These are phyloP conservation scores for Coemansia sp. DNA, from an alignment of 192 early-diverging fungal genomes.

Conservation along the genomic window DNA sequence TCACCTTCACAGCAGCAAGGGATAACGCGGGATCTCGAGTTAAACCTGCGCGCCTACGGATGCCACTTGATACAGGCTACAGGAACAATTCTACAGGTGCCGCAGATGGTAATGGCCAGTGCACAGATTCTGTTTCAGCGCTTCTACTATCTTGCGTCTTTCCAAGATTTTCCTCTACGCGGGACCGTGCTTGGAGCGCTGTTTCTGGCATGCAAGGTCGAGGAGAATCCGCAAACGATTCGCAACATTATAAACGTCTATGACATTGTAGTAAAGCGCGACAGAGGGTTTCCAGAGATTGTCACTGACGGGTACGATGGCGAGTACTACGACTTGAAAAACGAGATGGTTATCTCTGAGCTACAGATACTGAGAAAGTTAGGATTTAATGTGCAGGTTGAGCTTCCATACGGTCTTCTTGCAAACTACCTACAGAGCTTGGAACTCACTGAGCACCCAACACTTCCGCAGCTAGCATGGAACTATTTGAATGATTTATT, in stretches of 20 bases:
- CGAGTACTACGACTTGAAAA: slow-evolving; percentile 74
- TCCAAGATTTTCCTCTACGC: slow-evolving; percentile 66
- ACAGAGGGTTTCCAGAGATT: slow-evolving; percentile 49
- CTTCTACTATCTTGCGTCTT: slow-evolving; percentile 80
- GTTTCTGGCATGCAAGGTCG: slow-evolving; percentile 76
- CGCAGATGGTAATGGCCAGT: slow-evolving; percentile 93
- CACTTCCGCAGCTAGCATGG: slow-evolving; percentile 85
- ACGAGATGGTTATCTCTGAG: slow-evolving; percentile 77
- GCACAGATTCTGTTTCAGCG: slow-evolving; percentile 92
- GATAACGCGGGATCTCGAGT: slow-evolving; percentile 64
- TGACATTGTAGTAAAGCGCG: slow-evolving; percentile 65
- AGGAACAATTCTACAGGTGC: slow-evolving; percentile 75
- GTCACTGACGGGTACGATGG: slow-evolving; percentile 61
- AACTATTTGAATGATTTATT: slow-evolving; percentile 92
- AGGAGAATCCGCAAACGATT: slow-evolving; percentile 77
- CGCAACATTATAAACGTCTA: slow-evolving; percentile 80
- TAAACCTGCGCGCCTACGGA: slow-evolving; percentile 69
- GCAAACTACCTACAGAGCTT: slow-evolving; percentile 88
- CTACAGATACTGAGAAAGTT: slow-evolving; percentile 84
- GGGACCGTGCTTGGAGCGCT: slow-evolving; percentile 70
- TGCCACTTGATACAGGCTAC: slow-evolving; percentile 81
- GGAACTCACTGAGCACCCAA: slow-evolving; percentile 68
- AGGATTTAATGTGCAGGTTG: slow-evolving; percentile 94
- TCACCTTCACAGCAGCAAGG: slow-evolving; percentile 66
- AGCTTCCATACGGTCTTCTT: slow-evolving; percentile 93